These are phyloP conservation scores for Vitis labrusca DNA, from an alignment of 164 flowering plant genomes.

Conservation along the genomic window DNA sequence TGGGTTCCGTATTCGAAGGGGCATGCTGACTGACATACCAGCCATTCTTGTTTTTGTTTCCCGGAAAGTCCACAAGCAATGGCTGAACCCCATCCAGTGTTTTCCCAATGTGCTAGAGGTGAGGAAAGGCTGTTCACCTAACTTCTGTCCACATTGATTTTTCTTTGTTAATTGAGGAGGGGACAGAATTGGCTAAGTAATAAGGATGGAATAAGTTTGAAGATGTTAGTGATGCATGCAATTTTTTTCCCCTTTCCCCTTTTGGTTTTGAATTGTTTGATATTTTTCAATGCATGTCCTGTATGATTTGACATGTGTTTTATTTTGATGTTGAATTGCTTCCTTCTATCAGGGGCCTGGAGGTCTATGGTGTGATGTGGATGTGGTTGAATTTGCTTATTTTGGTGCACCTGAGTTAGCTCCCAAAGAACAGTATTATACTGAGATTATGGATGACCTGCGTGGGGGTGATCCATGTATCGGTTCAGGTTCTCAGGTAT, in stretches of 20 bases:
- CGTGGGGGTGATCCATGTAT: slow-evolving; percentile 70
- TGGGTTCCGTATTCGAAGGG: slow-evolving; percentile 65
- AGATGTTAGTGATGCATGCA: not conserved
- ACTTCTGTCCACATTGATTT: not conserved
- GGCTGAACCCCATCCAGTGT: slow-evolving; percentile 73
- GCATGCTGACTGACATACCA: slow-evolving; percentile 63
- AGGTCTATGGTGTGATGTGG: slow-evolving; percentile 85
- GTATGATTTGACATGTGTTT: not conserved
- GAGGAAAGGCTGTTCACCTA: slow-evolving; percentile 3
- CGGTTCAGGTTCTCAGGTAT: slow-evolving; percentile 85
- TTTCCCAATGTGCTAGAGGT: slow-evolving; percentile 71
- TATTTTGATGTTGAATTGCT: not conserved
- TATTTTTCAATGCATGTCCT: no score
- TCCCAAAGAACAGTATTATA: slow-evolving; percentile 70
- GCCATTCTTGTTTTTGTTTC: slow-evolving; percentile 79
- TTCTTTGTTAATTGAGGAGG: not conserved
- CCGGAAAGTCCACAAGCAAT: slow-evolving; percentile 73
- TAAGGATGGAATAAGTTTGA: no score
- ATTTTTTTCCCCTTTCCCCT: not conserved
- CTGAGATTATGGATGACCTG: slow-evolving; percentile 69
- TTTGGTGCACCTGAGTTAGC: slow-evolving; percentile 73
- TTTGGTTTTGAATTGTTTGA: not conserved
- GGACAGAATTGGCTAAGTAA: not conserved
- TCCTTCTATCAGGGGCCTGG: slow-evolving; percentile 61
- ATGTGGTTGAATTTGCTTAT: slow-evolving; percentile 76